Percentiles rank a stretch among this genome's conserved stretches.
These are phyloP conservation scores for Gautieria morchelliformis DNA, from an alignment of 768 basidiomycete species.

Conservation along the genomic window DNA sequence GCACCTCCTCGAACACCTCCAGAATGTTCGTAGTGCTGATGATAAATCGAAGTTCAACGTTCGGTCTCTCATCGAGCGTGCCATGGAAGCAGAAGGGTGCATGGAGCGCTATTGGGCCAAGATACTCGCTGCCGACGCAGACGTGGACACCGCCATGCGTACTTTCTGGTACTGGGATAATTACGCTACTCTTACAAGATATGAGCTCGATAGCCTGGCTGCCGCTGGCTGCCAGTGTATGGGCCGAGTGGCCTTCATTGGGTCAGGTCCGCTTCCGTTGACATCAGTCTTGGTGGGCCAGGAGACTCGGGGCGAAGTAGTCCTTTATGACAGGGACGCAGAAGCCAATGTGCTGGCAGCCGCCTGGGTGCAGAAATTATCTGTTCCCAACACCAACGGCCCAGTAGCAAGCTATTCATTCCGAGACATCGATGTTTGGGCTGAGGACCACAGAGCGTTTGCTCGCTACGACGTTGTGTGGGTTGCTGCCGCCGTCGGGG, in stretches of 20 bases:
- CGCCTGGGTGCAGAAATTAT: slow-evolving; percentile 2
- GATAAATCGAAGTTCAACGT: neutral
- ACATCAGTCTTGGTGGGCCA: slow-evolving; percentile 1
- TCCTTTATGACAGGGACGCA: slow-evolving; percentile 1
- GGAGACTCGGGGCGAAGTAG: neutral
- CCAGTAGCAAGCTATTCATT: neutral
- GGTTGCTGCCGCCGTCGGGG: slow-evolving; percentile 3
- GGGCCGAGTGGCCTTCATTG: slow-evolving; percentile 1
- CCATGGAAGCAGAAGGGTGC: slow-evolving; percentile 6
- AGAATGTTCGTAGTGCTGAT: neutral
- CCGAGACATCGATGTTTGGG: slow-evolving; percentile 2
- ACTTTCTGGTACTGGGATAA: slow-evolving; percentile 7
- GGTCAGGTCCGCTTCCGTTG: slow-evolving; percentile 4
- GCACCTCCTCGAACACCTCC: slow-evolving; percentile 1
- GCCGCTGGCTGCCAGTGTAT: neutral
- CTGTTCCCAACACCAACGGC: neutral
- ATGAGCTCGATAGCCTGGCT: slow-evolving; percentile 3
- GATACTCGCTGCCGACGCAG: neutral
- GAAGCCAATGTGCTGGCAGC: slow-evolving; percentile 2
- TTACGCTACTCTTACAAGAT: neutral
- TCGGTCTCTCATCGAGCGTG: neutral
- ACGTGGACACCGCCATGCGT: neutral
- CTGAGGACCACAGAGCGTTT: neutral
- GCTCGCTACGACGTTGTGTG: slow-evolving; percentile 1
- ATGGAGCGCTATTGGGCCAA: slow-evolving; percentile 6